A percentile compares a stretch with the other conserved stretches of the same genome.
Conservation (phyloP, 352 stramenopile species). For the Pythium aphanidermatum region DNA sequence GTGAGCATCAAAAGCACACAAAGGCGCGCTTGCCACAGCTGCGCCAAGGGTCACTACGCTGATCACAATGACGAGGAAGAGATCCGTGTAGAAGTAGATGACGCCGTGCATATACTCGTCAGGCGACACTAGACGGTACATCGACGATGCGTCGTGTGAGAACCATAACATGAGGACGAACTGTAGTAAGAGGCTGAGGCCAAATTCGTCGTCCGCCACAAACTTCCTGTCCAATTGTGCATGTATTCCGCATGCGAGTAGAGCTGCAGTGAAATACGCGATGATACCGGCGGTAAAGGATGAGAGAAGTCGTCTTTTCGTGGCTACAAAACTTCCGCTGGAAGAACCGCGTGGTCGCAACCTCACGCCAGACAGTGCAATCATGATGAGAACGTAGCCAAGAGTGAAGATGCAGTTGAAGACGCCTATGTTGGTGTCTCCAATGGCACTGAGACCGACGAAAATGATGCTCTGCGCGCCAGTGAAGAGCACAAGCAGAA, state of each 20-base stretch:
- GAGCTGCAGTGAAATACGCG: too few relatives aligned
- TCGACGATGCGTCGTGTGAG: constrained; percentile 7
- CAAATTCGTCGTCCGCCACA: neutral
- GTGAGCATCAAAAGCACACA: neutral
- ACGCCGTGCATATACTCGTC: constrained; percentile 26
- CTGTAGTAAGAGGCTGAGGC: constrained; percentile 11
- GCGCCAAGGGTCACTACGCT: neutral
- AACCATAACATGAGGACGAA: constrained; percentile 23
- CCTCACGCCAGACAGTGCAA: constrained; percentile 8
- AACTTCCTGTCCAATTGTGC: too few relatives aligned
- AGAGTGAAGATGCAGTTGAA: constrained; percentile 21
- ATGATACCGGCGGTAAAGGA: too few relatives aligned
- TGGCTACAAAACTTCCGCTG: neutral
- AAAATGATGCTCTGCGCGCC: constrained; percentile 8
- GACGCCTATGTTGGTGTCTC: constrained; percentile 14
- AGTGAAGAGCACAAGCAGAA: constrained; percentile 18
- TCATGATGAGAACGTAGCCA: constrained; percentile 18
- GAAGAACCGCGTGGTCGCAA: neutral
- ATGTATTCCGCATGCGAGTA: too few relatives aligned
- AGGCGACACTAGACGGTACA: constrained; percentile 20
- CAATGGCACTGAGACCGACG: constrained; percentile 6
- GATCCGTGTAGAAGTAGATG: constrained; percentile 54
- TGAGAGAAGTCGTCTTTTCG: constrained; percentile 3
- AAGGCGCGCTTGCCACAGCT: neutral
- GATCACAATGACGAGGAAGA: constrained; percentile 12